phyloP scores from a whole-genome alignment of 176 grass and related monocot species.

The Phragmites australis region DNA sequence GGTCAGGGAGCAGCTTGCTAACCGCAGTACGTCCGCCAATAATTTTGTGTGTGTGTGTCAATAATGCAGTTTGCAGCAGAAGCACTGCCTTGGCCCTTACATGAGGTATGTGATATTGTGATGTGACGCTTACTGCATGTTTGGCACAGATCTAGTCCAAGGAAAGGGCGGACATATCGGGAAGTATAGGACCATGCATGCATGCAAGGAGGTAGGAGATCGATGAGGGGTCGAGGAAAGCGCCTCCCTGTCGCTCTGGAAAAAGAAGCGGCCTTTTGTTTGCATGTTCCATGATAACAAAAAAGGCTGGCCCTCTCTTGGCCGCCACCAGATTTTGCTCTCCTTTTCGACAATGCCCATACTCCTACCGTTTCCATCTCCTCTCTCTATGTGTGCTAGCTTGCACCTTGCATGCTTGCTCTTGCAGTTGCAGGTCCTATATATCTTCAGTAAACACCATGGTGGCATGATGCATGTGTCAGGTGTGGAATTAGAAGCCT shows the following conservation, averaged over 20 bases:
- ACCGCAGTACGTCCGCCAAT: neutral
- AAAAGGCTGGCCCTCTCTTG: conserved; percentile 46
- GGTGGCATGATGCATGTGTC: conserved; percentile 50
- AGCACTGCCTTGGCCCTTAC: neutral
- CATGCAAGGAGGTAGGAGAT: neutral
- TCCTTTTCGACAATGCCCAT: conserved; percentile 12
- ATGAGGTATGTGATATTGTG: neutral
- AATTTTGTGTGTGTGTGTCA: neutral
- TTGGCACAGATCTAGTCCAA: neutral
- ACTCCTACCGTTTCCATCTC: neutral
- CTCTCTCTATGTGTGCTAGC: neutral
- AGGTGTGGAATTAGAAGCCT: conserved; percentile 63
- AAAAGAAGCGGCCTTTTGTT: conserved; percentile 43
- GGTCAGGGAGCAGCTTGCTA: neutral
- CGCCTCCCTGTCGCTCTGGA: conserved; percentile 37
- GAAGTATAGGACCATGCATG: conserved; percentile 1
- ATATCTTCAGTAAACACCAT: conserved; percentile 35
- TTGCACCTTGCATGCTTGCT: neutral
- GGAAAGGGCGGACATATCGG: neutral
- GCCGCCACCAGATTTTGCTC: conserved; percentile 36
- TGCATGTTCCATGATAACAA: conserved; percentile 50
- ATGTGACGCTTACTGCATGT: neutral
- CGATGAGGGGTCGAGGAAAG: conserved; percentile 15
- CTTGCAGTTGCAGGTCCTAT: neutral
- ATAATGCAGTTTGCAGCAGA: neutral